Base-by-base conservation (phyloP, 164 flowering plant species). In the Saururus chinensis region DNA sequence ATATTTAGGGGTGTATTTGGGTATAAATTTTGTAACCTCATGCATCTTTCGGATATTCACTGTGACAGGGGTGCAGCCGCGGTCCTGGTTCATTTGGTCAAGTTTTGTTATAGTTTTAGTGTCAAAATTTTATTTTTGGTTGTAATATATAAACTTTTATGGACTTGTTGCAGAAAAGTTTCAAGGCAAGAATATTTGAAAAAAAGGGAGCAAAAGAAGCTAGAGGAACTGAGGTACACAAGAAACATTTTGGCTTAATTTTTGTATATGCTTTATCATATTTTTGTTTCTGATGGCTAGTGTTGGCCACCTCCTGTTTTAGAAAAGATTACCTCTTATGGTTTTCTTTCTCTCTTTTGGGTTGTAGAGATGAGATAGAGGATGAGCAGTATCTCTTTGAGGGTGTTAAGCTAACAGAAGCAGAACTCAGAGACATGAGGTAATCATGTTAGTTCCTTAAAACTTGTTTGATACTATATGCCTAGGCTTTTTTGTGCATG, bases 201-300 rank as follows among this genome's bases (percentile, higher is more conserved):
- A 84, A 95, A 91, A 72, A 85, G 97, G 70, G 99, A 95, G 85
- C 84, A 83, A 67, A 91, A 90, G 88, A 91, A 88, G 74, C 63
- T 95, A 64, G 97, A 91, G 40, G 96, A 90, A 64, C 68, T 95
- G 60, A 85, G 90, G 96, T 92, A 79, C 30, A 30, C 25, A 7
- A 19, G 51, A 53, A n/a, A 54, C 19, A 25, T 22, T 57, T 24
- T 24, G 51, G 4, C 63, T 53, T 30, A 64, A 20, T 60, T 49
- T 21, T 19, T 58, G 19, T 16, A 55, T 21, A 9, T 9, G 17
- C 17, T 12, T 41, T 45, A 17, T 2, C 49, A 45, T 12, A 17
- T 17, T 45, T 12, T 45, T 45, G 14, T 45, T 41, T 45, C 17
- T 17, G 4, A 12, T 45, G 49, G 14, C 17, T n/a, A n/a, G n/a